These are phyloP conservation scores for Magnusiomyces clavatus DNA, from an alignment of 1,139 yeast species.

Conservation along the genomic window DNA sequence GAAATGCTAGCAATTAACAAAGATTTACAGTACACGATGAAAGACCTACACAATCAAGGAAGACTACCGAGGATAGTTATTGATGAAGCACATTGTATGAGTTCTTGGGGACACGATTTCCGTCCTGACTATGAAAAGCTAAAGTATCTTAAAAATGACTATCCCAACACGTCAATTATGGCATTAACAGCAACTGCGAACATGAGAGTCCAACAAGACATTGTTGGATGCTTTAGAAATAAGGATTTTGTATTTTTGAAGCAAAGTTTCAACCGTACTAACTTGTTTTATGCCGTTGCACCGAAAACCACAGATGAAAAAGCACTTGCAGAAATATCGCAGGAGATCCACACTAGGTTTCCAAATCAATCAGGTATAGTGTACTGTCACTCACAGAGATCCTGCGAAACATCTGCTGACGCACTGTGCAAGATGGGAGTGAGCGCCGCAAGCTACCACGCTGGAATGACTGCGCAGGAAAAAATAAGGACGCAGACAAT, in stretches of 20 bases:
- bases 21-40: constrained; percentile 14
- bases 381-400: constrained; percentile 83
- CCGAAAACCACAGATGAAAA: constrained; percentile 53
- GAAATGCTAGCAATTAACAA: constrained; percentile 81
- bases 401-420: constrained; percentile 77
- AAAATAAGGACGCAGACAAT: constrained; percentile 58
- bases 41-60: constrained; percentile 54
- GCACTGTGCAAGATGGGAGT: constrained; percentile 55
- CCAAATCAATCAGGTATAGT: constrained; percentile 72
- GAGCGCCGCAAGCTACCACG: constrained; percentile 75
- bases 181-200: constrained; percentile 98
- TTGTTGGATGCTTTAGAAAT: constrained; percentile 34
- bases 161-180: constrained; percentile 82
- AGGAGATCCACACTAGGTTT: constrained; percentile 46
- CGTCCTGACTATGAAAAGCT: constrained; percentile 90
- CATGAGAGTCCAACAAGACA: constrained; percentile 81
- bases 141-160: constrained; percentile 61
- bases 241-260: constrained; percentile 46
- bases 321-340: constrained; percentile 45
- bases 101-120: constrained; percentile 99
- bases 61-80: constrained; percentile 77
- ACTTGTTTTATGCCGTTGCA: constrained; percentile 69
- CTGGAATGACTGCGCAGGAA: constrained; percentile 81
- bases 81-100: constrained; percentile 98
- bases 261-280: constrained; percentile 81